phyloP scores from a whole-genome alignment of 352 stramenopile species.

The Lagenidium sp. region DNA sequence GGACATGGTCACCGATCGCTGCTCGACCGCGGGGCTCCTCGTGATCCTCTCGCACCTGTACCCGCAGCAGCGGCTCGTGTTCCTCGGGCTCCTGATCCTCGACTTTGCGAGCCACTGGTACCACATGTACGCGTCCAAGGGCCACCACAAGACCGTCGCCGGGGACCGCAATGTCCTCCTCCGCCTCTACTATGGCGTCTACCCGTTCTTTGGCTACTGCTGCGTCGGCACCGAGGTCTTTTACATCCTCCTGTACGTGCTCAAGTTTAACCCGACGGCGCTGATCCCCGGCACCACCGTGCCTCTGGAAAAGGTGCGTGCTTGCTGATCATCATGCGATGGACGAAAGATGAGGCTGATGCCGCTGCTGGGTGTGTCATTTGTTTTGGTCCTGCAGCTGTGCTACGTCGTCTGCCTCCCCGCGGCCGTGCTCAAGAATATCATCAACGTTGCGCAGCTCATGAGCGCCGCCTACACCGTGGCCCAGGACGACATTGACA shows the following conservation, averaged over 20 bases:
- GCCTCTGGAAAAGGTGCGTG: constrained; percentile 41
- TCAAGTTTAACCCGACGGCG: constrained; percentile 68
- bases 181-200: constrained; percentile 90
- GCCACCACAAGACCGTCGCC: constrained; percentile 94
- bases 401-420: constrained; percentile 86
- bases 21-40: constrained; percentile 93
- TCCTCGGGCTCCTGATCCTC: constrained; percentile 90
- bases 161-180: constrained; percentile 92
- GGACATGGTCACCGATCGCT: constrained; percentile 98
- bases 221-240: constrained; percentile 90
- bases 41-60: constrained; percentile 93
- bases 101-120: constrained; percentile 98
- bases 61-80: constrained; percentile 62
- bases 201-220: constrained; percentile 91
- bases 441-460: constrained; percentile 90
- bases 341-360: neutral
- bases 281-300: constrained; percentile 46
- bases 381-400: constrained; percentile 20
- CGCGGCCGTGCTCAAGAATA: constrained; percentile 88
- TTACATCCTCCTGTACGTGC: constrained; percentile 89
- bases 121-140: constrained; percentile 94
- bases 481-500: constrained; percentile 56
- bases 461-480: constrained; percentile 74
- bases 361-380: constrained; percentile 4
- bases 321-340: neutral